Evolutionary conservation across 2,329 filamentous ascomycete genomes (phyloP).

Genomic region (Aspergillus calidoustus): DNA sequence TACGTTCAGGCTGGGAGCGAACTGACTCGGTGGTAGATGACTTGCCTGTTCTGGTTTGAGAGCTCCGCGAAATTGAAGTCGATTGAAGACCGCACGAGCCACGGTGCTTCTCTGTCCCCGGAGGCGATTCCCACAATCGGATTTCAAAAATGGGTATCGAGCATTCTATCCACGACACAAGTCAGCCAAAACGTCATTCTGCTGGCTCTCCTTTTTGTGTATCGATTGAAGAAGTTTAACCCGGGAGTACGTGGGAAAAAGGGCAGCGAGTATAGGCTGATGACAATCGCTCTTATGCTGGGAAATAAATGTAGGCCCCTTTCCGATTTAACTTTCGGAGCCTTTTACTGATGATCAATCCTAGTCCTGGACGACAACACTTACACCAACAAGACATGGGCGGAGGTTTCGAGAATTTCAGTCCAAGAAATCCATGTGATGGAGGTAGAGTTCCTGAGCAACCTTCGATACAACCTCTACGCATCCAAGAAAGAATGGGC

Average conservation of each 20-base stretch:
- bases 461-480: constrained; percentile 93
- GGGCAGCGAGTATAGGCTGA: constrained; percentile 88
- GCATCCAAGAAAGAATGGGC: constrained; percentile 86
- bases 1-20: background rate
- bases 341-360: constrained; percentile 21
- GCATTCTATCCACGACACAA: constrained; percentile 89
- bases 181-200: constrained; percentile 95
- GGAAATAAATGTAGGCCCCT: constrained; percentile 83
- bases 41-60: constrained; percentile 98
- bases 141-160: constrained; percentile 93
- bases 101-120: constrained; percentile 62
- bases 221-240: constrained; percentile 88
- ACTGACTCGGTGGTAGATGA: constrained; percentile 66
- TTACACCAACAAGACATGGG: constrained; percentile 99
- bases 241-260: constrained; percentile 86
- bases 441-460: constrained; percentile 99
- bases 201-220: constrained; percentile 87
- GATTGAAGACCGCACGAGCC: constrained; percentile 64
- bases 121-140: constrained; percentile 77
- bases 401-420: constrained; percentile 91
- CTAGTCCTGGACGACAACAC: constrained; percentile 94
- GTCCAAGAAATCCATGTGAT: constrained; percentile 97
- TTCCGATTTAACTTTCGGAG: background rate
- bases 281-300: constrained; percentile 95
- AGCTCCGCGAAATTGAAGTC: constrained; percentile 76